Percentiles rank a stretch among this genome's conserved stretches.
phyloP scores from a whole-genome alignment of 768 basidiomycete species.

The Kwoniella botswanensis region DNA sequence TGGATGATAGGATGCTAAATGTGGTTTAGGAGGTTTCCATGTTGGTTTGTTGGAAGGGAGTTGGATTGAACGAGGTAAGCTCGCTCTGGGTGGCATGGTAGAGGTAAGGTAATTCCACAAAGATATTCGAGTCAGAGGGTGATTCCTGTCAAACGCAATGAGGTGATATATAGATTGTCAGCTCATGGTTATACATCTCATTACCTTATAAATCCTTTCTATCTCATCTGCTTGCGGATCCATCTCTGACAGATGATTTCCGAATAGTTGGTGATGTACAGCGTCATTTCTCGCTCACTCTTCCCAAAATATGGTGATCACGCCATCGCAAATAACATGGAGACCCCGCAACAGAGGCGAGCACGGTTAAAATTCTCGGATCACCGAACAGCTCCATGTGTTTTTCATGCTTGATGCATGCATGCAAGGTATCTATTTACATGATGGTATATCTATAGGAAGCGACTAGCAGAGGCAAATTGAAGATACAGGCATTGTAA shows the following conservation, averaged over 20 bases:
- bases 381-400: neutral
- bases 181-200: neutral
- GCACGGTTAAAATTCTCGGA: neutral
- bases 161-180: neutral
- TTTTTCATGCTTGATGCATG: neutral
- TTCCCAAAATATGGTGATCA: conserved; percentile 13
- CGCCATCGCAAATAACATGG: conserved; percentile 16
- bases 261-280: neutral
- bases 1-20: conserved; percentile 27
- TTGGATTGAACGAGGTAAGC: conserved; percentile 25
- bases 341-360: conserved; percentile 1
- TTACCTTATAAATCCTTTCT: neutral
- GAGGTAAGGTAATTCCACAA: neutral
- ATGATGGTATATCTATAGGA: neutral
- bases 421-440: neutral
- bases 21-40: conserved; percentile 36
- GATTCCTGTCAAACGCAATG: neutral
- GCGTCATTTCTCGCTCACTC: neutral
- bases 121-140: neutral
- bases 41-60: conserved; percentile 18
- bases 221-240: neutral
- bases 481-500: no score
- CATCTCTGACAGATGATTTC: neutral
- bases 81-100: conserved; percentile 28
- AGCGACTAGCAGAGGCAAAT: neutral